Evolutionary conservation across 2,329 filamentous ascomycete species (phyloP).

Genomic region (Cladophialophora carrionii): DNA sequence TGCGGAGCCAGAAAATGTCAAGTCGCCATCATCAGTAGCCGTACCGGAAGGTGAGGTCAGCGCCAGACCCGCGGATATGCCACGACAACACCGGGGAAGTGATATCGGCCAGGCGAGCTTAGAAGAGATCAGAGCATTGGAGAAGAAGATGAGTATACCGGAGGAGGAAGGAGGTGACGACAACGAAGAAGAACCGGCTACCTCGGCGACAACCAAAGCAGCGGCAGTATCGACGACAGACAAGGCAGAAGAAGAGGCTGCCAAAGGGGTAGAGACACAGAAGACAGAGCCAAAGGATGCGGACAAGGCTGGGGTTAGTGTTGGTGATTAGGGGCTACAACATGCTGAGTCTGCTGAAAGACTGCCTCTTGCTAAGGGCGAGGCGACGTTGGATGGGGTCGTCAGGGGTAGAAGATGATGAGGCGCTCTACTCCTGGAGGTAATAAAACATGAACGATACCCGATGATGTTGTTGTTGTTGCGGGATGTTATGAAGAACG

Average conservation of each 20-base stretch:
- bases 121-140: constrained; percentile 39
- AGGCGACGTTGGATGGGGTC: constrained; percentile 1
- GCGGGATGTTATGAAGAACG: not conserved
- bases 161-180: constrained; percentile 36
- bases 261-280: constrained; percentile 30
- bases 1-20: constrained; percentile 13
- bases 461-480: not conserved
- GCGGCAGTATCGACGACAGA: constrained; percentile 27
- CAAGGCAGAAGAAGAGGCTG: constrained; percentile 28
- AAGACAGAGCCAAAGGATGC: constrained; percentile 37
- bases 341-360: not conserved
- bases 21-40: constrained; percentile 6
- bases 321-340: constrained; percentile 15
- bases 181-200: constrained; percentile 32
- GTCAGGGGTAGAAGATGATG: not conserved
- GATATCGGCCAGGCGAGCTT: constrained; percentile 43
- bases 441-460: constrained; percentile 1
- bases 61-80: constrained; percentile 26
- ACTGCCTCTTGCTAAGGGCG: not conserved
- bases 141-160: constrained; percentile 41
- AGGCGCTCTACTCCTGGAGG: not conserved
- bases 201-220: constrained; percentile 27
- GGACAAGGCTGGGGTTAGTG: constrained; percentile 38
- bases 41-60: constrained; percentile 25
- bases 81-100: constrained; percentile 43